Evolutionary conservation across 441 rosid genomes (phyloP), one percentile per base, ranked within the genome.

Genomic region (Aleurites moluccanus): DNA sequence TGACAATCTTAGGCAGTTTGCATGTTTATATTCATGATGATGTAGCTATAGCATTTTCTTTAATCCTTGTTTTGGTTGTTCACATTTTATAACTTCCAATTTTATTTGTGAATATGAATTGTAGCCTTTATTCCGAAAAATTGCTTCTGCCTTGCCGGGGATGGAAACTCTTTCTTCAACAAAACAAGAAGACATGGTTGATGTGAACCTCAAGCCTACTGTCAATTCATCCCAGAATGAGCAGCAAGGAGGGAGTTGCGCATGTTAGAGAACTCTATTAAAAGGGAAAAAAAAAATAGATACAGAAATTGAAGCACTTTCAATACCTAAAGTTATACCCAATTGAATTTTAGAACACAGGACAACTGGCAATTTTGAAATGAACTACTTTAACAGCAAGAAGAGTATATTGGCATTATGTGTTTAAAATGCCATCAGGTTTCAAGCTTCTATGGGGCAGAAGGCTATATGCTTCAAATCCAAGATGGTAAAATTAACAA

Each of bases 121-220:
- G 21, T 81, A 89, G 94, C 90, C 94, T 59, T 72, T 90, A 75
- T 90, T 90, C 62, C 77, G 87, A 71, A 90, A 88, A 81, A 90
- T 90, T 27, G 82, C 88, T 33, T 81, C 90, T 11, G 89, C 89
- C 56, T 82, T 89, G 66, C 87, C 87, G 7, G 88, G 89, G 64
- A 89, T 77, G 82, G 90, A 86, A 67, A 87, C 94, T 63, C 88
- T 92, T 65, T 89, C 96, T 52, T 91, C 96, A 55, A 87, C 94
- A 38, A 91, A 89, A 80, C 96, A 91, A 80, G 97, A 92, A 80
- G 97, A 91, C 78, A 87, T 89, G 96, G 97, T 92, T 64, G 94
- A 91, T 78, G 97, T 92, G 73, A 92, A 92, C 81, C 93, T 92
- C 52, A 91, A 85, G 85, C 86, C 94, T 21, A 73, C 88, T 74